Conservation (phyloP, 2,329 filamentous ascomycete species). For the Conoideocrella luteorostrata region DNA sequence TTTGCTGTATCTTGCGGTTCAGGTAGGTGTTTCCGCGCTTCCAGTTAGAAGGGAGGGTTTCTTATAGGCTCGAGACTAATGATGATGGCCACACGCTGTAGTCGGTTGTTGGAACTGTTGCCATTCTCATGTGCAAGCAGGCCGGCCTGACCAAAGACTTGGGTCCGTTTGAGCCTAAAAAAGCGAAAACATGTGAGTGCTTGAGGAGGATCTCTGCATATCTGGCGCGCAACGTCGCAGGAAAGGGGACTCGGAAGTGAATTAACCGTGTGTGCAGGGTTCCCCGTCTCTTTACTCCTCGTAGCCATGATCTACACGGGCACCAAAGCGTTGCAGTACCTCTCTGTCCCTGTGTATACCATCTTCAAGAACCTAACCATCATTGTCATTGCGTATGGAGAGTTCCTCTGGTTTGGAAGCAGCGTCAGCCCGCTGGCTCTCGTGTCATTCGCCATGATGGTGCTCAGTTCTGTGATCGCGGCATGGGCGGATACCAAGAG, state of each 20-base stretch:
- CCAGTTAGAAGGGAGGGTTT: no score
- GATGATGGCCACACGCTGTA: constrained; percentile 27
- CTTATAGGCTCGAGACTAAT: no score
- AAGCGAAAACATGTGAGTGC: constrained; percentile 81
- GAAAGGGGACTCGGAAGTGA: no score
- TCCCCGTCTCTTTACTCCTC: constrained; percentile 88
- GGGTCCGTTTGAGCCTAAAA: constrained; percentile 75
- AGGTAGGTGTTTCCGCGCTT: constrained; percentile 70
- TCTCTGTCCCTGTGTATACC: constrained; percentile 97
- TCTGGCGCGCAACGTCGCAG: no score
- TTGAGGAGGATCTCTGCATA: no score
- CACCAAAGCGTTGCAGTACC: constrained; percentile 90
- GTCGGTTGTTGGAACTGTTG: constrained; percentile 82
- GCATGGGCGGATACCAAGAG: constrained; percentile 90
- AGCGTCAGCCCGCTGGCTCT: constrained; percentile 84
- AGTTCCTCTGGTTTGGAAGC: constrained; percentile 96
- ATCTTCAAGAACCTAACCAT: constrained; percentile 99
- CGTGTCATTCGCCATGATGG: constrained; percentile 94
- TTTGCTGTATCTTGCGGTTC: constrained; percentile 87
- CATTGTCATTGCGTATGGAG: constrained; percentile 96
- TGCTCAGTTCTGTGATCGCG: constrained; percentile 86
- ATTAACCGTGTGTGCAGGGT: constrained; percentile 70
- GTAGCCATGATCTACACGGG: constrained; percentile 99
- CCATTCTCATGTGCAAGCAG: constrained; percentile 78
- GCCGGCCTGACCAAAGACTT: constrained; percentile 74